phyloP scores from a whole-genome alignment of 2,329 filamentous ascomycete species.

The Fonsecaea multimorphosa region DNA sequence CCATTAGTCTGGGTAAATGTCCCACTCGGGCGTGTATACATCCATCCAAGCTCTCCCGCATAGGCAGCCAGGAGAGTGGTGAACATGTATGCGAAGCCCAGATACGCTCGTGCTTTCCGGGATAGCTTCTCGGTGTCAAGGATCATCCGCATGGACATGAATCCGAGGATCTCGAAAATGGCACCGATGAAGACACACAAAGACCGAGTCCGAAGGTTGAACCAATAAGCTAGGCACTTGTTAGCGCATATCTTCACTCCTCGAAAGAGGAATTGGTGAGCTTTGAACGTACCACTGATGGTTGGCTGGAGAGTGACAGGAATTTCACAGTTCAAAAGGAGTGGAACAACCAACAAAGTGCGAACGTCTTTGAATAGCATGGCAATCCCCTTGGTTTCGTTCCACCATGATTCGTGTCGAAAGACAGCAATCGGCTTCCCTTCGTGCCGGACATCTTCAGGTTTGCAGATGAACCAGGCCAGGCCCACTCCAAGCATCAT shows the following conservation, averaged over 20 bases:
- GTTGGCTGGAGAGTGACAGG: no score
- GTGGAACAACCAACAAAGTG: no score
- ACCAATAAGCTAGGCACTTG: slow-evolving; percentile 1
- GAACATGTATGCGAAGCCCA: no score
- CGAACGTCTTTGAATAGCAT: no score
- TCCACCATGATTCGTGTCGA: slow-evolving; percentile 5
- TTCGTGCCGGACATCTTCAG: slow-evolving; percentile 10
- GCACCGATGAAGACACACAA: slow-evolving; percentile 1
- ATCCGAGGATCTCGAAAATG: slow-evolving; percentile 7
- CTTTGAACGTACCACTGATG: no score
- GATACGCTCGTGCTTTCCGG: slow-evolving; percentile 9
- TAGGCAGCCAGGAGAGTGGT: no score
- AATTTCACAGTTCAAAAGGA: no score
- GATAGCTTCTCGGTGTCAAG: slow-evolving; percentile 10
- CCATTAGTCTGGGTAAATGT: no score
- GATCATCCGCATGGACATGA: slow-evolving; percentile 6
- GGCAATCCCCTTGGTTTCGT: neutral
- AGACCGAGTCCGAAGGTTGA: slow-evolving; percentile 10
- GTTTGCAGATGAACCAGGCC: slow-evolving; percentile 8
- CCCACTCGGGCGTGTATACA: no score
- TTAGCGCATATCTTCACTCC: no score
- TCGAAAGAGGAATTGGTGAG: no score
- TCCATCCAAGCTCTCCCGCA: no score
- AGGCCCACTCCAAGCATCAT: slow-evolving; percentile 5
- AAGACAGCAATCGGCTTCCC: slow-evolving; percentile 12